Conservation (phyloP, 169 alveolate species). For the Eimeria praecox region DNA sequence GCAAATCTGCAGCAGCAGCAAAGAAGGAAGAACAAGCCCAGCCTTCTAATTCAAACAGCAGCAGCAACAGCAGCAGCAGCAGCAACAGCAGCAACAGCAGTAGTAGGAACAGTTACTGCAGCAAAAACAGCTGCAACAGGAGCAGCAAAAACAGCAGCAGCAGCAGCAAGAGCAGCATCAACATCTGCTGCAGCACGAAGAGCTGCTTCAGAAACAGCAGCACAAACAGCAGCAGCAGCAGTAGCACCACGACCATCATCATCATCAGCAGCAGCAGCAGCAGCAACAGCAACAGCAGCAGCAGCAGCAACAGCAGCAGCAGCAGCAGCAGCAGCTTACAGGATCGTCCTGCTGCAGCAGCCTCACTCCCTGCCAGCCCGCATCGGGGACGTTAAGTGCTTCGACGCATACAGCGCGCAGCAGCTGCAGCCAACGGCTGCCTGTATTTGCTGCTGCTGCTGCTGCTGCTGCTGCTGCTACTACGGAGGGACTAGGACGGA, state of each 20-base stretch:
- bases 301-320: conserved; percentile 54
- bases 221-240: neutral
- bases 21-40: too few species aligned
- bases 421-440: conserved; percentile 28
- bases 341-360: neutral
- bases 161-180: neutral
- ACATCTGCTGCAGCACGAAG: too few species aligned
- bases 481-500: conserved; percentile 31
- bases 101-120: neutral
- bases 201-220: too few species aligned
- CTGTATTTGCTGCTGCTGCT: neutral
- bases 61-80: neutral
- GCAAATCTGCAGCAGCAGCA: too few species aligned
- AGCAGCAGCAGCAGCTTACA: conserved; percentile 32
- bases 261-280: too few species aligned
- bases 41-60: too few species aligned
- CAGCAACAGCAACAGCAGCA: neutral
- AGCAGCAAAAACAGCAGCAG: neutral
- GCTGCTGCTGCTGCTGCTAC: neutral
- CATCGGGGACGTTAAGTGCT: conserved; percentile 24
- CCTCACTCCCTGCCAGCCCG: conserved; percentile 7
- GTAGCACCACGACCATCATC: neutral
- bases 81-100: neutral
- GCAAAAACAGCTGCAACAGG: neutral
- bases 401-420: conserved; percentile 46